Base-by-base conservation (phyloP, 2,329 filamentous ascomycete genomes). In the Tolypocladium capitatum region DNA sequence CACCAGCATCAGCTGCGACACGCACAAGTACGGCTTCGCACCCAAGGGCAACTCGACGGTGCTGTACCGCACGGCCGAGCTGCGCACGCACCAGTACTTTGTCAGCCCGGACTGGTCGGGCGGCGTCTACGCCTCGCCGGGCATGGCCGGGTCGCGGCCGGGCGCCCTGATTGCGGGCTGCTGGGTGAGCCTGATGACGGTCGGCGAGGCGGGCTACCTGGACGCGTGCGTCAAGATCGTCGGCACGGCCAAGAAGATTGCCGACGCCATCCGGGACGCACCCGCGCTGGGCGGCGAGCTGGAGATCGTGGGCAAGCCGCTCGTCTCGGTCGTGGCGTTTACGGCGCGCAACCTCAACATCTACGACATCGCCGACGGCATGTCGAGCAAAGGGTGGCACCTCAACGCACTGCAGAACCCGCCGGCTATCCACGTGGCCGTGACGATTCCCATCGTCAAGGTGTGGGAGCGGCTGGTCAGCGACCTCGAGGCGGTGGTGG, bases 1-100 rank as follows among this genome's bases (percentile, higher is more conserved):
- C 34, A 96, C 91, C 4, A 91, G 84, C 65, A 97, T 98, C 65
- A 89, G 83, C 55, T 94, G 90, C 65, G 92, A 98, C 64, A 98
- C 92, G 3, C 92, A 98, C 76, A 98, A 98, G 67, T 98, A 98
- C 64, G 92, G 92, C 34, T 98, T 98, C 62, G 92, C 92, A 1
- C 92, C 92, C 46, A 98, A 98, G 71, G 92, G 92, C 56, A 98
- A 94, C 75, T 92, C 85, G 46, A 92, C 89, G 1, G 76, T 95
- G 14, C 75, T 98, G 38, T 98, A 98, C 75, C 87, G 92, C 57
- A 85, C 81, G 42, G 76, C 82, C 32, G 70, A 78, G 43, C 78
- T 94, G 55, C 81, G 92, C 56, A 80, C 81, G 49, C 91, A 95
- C 67, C 92, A 98, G 68, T 98, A 98, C 74, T 98, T 95, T 67